These are phyloP conservation scores for Phytophthora pluvialis DNA, from an alignment of 352 stramenopile species.

Conservation along the genomic window DNA sequence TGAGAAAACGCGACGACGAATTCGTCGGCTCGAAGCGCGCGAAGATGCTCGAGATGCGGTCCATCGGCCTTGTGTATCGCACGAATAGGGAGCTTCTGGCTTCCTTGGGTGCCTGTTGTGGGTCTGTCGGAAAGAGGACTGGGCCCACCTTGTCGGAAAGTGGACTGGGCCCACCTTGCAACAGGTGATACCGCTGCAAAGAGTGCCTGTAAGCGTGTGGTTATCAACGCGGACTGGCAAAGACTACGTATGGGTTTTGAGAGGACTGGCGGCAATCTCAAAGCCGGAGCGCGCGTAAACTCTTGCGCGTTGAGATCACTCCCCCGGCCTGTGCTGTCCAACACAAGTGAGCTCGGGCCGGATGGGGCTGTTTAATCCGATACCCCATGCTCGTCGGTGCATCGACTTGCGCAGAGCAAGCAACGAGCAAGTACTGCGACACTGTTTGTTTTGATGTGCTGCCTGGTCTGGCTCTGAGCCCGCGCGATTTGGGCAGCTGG, in stretches of 20 bases:
- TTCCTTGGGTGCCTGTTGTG: neutral
- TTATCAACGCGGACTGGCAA: slow-evolving; percentile 4
- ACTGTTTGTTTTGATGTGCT: slow-evolving; percentile 10
- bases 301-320: neutral
- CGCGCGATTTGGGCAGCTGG: slow-evolving; percentile 8
- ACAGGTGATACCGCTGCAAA: slow-evolving; percentile 18
- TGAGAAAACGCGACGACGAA: slow-evolving; percentile 5
- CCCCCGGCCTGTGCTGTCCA: neutral
- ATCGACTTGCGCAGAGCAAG: neutral
- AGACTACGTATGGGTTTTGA: neutral
- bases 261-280: neutral
- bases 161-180: slow-evolving; percentile 4
- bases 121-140: slow-evolving; percentile 4
- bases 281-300: slow-evolving; percentile 10
- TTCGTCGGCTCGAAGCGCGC: slow-evolving; percentile 20
- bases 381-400: slow-evolving; percentile 6
- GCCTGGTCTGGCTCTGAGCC: slow-evolving; percentile 3
- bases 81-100: no score
- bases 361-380: neutral
- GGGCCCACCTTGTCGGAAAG: neutral
- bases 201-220: neutral
- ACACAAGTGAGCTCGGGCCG: slow-evolving; percentile 4
- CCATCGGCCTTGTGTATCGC: slow-evolving; percentile 5
- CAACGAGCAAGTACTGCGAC: neutral
- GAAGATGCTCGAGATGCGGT: slow-evolving; percentile 30